Evolutionary conservation across 768 basidiomycete species (phyloP).

Genomic region (Cyclocybe cylindracea): DNA sequence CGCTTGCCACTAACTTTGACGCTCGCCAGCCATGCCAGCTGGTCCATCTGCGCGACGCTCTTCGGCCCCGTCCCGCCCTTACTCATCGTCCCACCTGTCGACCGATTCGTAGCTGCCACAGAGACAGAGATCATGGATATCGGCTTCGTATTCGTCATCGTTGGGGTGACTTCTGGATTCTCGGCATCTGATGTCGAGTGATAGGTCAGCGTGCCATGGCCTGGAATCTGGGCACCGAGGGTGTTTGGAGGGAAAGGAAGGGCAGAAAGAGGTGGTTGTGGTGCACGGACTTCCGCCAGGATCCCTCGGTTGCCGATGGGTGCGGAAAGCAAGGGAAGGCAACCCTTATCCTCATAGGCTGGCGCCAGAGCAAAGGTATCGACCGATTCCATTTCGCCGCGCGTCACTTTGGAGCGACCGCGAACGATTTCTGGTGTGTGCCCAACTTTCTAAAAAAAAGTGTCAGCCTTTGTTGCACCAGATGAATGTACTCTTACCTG

Average conservation of each 20-base stretch:
- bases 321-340: slow-evolving; percentile 56
- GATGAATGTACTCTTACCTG: slow-evolving; percentile 43
- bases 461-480: slow-evolving; percentile 9
- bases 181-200: slow-evolving; percentile 2
- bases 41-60: slow-evolving; percentile 55
- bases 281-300: slow-evolving; percentile 69
- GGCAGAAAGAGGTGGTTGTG: slow-evolving; percentile 25
- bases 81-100: slow-evolving; percentile 47
- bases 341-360: slow-evolving; percentile 23
- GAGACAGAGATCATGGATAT: slow-evolving; percentile 5
- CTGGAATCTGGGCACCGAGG: slow-evolving; percentile 30
- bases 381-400: slow-evolving; percentile 15
- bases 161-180: slow-evolving; percentile 13
- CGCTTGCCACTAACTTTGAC: slow-evolving; percentile 63
- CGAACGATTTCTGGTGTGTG: slow-evolving; percentile 32
- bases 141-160: slow-evolving; percentile 10
- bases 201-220: slow-evolving; percentile 8
- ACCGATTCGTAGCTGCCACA: slow-evolving; percentile 14
- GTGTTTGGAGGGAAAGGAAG: not conserved
- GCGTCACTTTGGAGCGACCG: slow-evolving; percentile 30
- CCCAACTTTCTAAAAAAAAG: slow-evolving; percentile 48
- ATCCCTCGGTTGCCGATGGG: slow-evolving; percentile 69
- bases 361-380: slow-evolving; percentile 63
- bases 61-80: slow-evolving; percentile 52
- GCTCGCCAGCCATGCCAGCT: slow-evolving; percentile 71